Evolutionary conservation across 108 stramenopile species (phyloP).

Genomic region (Aurantiochytrium sp.): DNA sequence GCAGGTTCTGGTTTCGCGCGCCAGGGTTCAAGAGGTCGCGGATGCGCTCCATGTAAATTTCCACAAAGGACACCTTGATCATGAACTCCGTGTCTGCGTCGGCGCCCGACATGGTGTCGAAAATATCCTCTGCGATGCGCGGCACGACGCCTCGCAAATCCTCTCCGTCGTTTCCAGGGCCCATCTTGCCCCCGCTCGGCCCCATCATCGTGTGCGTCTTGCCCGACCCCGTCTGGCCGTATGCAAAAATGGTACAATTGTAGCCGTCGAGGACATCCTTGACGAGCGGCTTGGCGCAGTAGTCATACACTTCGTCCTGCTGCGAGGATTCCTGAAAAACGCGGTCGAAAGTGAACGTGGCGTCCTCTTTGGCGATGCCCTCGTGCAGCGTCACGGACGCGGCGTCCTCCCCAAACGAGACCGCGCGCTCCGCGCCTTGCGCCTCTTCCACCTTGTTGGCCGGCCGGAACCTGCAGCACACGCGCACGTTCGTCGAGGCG

Average conservation of each 20-base stretch:
- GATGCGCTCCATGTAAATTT: constrained; percentile 37
- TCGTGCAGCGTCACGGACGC: background rate
- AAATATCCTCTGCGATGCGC: background rate
- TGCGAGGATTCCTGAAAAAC: constrained; percentile 26
- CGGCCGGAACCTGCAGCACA: background rate
- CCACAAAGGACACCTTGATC: constrained; percentile 24
- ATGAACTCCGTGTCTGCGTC: constrained; percentile 22
- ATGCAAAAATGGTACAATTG: constrained; percentile 55
- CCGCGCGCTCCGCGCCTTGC: background rate
- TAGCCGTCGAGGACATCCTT: constrained; percentile 34
- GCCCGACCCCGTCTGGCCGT: constrained; percentile 39
- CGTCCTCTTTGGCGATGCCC: background rate
- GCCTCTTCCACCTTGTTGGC: background rate
- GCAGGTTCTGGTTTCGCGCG: constrained; percentile 32
- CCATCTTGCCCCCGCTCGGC: background rate
- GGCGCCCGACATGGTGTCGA: background rate
- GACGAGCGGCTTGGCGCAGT: background rate
- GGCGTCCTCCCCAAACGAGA: background rate
- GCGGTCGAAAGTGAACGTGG: constrained; percentile 33
- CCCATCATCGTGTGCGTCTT: constrained; percentile 39
- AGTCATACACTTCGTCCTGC: constrained; percentile 35
- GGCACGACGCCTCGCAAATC: constrained; percentile 12
- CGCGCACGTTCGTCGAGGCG: background rate
- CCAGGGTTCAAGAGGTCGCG: constrained; percentile 20
- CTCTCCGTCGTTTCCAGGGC: background rate